Conservation (phyloP, 2,329 filamentous ascomycete genomes). For the Cladosporium sp. region DNA sequence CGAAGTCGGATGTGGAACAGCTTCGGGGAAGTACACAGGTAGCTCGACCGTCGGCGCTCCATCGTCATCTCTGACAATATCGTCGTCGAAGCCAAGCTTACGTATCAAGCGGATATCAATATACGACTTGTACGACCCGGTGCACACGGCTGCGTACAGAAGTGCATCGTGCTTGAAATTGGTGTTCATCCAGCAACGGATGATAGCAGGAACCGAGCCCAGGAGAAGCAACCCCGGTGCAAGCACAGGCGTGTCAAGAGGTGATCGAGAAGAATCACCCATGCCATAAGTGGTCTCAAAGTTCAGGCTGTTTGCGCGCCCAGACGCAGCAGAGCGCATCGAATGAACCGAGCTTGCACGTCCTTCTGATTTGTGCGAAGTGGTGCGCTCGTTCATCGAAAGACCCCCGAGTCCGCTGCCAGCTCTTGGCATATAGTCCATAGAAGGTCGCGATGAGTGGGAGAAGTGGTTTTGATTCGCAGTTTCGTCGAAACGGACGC, state of each 20-base stretch:
- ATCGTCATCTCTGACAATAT: constrained; percentile 47
- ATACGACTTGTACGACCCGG: constrained; percentile 85
- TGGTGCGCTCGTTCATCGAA: constrained; percentile 82
- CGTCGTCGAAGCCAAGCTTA: constrained; percentile 69
- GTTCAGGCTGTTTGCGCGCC: constrained; percentile 83
- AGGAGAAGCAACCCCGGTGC: constrained; percentile 83
- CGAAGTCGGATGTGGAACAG: constrained; percentile 74
- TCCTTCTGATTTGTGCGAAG: constrained; percentile 95
- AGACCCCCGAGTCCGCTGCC: constrained; percentile 72
- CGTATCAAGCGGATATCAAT: constrained; percentile 73
- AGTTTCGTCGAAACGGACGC: constrained; percentile 95
- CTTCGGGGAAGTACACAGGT: constrained; percentile 86
- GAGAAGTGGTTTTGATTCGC: constrained; percentile 89
- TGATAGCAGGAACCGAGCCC: constrained; percentile 87
- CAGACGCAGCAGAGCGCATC: constrained; percentile 72
- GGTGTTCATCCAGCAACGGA: constrained; percentile 90
- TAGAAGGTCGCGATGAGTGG: constrained; percentile 76
- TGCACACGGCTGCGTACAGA: constrained; percentile 88
- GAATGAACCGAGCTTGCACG: constrained; percentile 87
- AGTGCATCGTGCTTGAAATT: constrained; percentile 87
- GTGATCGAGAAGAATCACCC: constrained; percentile 66
- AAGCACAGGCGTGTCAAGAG: constrained; percentile 70
- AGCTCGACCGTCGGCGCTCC: constrained; percentile 71
- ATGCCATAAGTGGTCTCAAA: constrained; percentile 71
- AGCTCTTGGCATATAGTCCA: constrained; percentile 74